These are phyloP conservation scores for Amaranthus tricolor DNA, from an alignment of 179 eudicot species.

Conservation along the genomic window DNA sequence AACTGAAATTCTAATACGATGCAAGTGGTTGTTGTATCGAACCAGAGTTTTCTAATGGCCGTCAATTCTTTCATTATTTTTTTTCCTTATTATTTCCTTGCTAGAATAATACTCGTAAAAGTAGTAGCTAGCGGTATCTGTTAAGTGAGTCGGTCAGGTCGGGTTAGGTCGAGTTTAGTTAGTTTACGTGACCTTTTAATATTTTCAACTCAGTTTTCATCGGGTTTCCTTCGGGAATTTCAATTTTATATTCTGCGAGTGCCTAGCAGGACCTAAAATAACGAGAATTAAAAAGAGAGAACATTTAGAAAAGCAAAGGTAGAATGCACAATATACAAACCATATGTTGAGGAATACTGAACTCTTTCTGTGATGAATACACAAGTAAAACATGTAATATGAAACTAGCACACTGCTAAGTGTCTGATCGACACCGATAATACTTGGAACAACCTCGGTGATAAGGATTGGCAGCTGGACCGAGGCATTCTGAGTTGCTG, in stretches of 20 bases:
- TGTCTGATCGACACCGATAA: conserved; percentile 32
- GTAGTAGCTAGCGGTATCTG: too few species aligned
- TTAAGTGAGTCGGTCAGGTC: too few species aligned
- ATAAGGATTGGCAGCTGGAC: conserved; percentile 32
- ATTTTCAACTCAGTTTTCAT: background rate
- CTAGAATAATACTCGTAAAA: background rate
- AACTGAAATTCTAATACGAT: background rate
- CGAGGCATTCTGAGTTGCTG: conserved; percentile 23
- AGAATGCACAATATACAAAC: conserved; percentile 2
- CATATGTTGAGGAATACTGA: background rate
- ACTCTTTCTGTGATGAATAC: background rate
- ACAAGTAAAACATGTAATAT: background rate
- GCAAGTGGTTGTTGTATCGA: background rate
- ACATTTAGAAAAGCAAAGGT: background rate
- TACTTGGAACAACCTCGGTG: conserved; percentile 37
- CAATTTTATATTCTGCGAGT: background rate
- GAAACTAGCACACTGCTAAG: conserved; percentile 2
- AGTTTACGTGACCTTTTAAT: background rate
- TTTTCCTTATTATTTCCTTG: background rate
- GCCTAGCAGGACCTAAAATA: background rate
- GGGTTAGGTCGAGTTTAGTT: too few species aligned
- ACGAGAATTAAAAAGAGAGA: background rate
- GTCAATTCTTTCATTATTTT: background rate
- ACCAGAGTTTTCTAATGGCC: background rate
- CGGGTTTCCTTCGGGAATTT: too few species aligned